Base-by-base conservation (phyloP, 2,329 filamentous ascomycete species). In the Phyllosticta citribraziliensis region DNA sequence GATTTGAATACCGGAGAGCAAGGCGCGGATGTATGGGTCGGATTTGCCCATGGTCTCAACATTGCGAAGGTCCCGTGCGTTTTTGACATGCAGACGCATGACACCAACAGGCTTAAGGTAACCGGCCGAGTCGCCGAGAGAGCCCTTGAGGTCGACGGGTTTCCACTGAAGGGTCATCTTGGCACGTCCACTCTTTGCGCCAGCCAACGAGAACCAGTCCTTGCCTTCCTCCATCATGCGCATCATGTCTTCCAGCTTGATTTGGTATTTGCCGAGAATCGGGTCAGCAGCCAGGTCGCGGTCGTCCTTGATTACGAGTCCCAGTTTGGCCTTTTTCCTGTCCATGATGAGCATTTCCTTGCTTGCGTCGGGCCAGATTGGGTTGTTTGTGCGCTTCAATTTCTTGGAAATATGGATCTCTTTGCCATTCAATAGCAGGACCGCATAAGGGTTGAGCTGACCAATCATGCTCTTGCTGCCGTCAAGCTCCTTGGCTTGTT, bases 321-420 rank as follows among this genome's bases (percentile, higher is more conserved):
- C 95, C 58, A 99, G 81, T 72, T 91, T 94, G 61, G 94, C 92
- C 71, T 85, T 87, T 78, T 91, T 96, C 64, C 89, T 87, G 72
- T 99, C 92, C 0, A 92, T 97, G 70, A 99, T 93, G 64, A 99
- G 84, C 67, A 99, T 85, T 71, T 99, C 94, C 76, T 96, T 96
- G 67, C 86, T 88, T 6, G 89, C 89, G 70, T 97, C 88, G 59
- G 93, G 88, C 87, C 92, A 99, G 68, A 99, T 92, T 8, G 94
- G 94, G 68, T 96, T 94, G 77, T 99, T 99, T 63, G 91, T 97
- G 64, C 93, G 88, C 82, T 97, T 99, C 68, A 97, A 82, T 74
- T 92, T 95, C 76, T 91, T 90, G 58, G 92, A 96, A 61, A 85
- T 82, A 68, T 96, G 91, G 4, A 97, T 83, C 71, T 95, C 88